Evolutionary conservation across 352 stramenopile species (phyloP).

Genomic region (Pythium dissotocum): DNA sequence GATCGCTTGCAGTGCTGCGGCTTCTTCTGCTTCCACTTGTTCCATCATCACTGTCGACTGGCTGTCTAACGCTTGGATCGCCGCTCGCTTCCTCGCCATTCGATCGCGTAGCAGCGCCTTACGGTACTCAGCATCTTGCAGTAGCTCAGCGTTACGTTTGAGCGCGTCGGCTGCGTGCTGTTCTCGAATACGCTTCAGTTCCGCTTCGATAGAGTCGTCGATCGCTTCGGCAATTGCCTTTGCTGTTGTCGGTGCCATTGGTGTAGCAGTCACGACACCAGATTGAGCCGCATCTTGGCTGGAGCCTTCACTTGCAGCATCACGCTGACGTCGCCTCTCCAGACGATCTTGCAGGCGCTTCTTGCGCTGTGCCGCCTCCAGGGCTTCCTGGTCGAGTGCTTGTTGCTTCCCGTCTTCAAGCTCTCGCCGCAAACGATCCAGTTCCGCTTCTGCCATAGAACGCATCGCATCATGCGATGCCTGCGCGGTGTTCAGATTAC

Average conservation of each 20-base stretch:
- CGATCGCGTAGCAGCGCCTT: constrained; percentile 23
- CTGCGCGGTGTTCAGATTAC: not conserved
- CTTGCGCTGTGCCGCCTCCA: not conserved
- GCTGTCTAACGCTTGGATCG: not conserved
- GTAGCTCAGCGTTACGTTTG: not conserved
- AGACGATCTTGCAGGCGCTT: constrained; percentile 8
- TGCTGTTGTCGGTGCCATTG: not conserved
- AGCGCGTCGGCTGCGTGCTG: constrained; percentile 7
- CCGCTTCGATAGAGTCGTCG: constrained; percentile 12
- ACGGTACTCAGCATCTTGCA: constrained; percentile 16
- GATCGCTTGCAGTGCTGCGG: not conserved
- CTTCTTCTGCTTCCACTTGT: constrained; percentile 22
- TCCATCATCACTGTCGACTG: not conserved
- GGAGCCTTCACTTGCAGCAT: not conserved
- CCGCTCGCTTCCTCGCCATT: constrained; percentile 18
- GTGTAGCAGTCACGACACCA: not conserved
- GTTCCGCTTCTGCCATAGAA: constrained; percentile 10
- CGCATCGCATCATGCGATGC: not conserved
- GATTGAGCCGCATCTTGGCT: not conserved
- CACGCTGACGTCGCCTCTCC: not conserved
- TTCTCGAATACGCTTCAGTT: constrained; percentile 8
- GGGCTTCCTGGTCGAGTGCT: not conserved
- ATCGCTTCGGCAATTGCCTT: not conserved
- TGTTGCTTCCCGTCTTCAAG: not conserved
- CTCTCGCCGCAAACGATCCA: constrained; percentile 4